A percentile compares a stretch with the other conserved stretches of the same genome.
These are phyloP conservation scores for Termitomyces sp. DNA, from an alignment of 768 basidiomycete genomes.

Conservation along the genomic window DNA sequence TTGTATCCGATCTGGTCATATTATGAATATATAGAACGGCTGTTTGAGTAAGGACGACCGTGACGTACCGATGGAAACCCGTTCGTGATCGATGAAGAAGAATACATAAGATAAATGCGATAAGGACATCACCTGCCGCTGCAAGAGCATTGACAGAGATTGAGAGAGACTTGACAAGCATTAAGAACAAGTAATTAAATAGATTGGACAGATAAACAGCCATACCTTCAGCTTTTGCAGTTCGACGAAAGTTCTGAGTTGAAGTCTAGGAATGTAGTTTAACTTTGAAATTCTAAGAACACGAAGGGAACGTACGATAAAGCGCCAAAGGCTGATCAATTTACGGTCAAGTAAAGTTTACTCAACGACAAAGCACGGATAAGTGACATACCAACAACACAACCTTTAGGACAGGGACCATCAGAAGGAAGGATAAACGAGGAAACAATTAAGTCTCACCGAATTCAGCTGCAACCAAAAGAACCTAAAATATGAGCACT, in stretches of 20 bases:
- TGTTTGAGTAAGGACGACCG: background rate
- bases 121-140: constrained; percentile 43
- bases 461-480: constrained; percentile 38
- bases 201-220: background rate
- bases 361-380: background rate
- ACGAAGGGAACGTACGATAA: constrained; percentile 26
- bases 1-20: constrained; percentile 36
- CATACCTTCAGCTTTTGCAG: constrained; percentile 33
- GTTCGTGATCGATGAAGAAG: constrained; percentile 43
- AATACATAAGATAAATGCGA: constrained; percentile 37
- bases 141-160: constrained; percentile 41
- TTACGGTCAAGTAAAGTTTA: background rate
- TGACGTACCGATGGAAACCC: constrained; percentile 42
- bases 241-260: constrained; percentile 29
- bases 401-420: constrained; percentile 14
- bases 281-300: background rate
- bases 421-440: background rate
- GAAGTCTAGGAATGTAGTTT: constrained; percentile 18
- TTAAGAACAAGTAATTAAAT: background rate
- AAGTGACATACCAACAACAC: constrained; percentile 26
- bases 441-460: constrained; percentile 15
- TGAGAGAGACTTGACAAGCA: constrained; percentile 30
- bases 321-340: constrained; percentile 27
- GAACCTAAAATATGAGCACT: constrained; percentile 12
- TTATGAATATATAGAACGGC: background rate